Percentiles rank a stretch among this genome's conserved stretches.
phyloP scores from a whole-genome alignment of 129 eudicot genomes.

The Helianthus tuberosus region DNA sequence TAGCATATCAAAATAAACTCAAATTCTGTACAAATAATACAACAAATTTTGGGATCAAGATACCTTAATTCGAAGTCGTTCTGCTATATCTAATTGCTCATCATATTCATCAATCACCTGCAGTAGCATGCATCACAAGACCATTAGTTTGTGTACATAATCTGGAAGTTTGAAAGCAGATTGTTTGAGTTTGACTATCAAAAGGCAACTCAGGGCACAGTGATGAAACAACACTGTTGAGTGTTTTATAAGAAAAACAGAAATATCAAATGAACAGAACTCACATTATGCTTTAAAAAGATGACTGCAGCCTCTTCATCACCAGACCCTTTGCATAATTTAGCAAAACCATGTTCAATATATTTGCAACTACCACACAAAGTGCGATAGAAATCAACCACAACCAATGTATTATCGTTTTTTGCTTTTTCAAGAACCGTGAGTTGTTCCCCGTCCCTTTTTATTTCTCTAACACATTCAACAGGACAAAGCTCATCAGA shows the following conservation, averaged over 20 bases:
- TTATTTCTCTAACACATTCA: slow-evolving; percentile 88
- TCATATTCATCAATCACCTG: slow-evolving; percentile 94
- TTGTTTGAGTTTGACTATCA: slow-evolving; percentile 18
- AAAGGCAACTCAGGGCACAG: background rate
- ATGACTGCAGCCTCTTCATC: slow-evolving; percentile 74
- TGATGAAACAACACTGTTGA: background rate
- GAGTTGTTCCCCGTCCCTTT: slow-evolving; percentile 65
- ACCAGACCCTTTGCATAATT: slow-evolving; percentile 86
- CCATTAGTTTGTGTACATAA: background rate
- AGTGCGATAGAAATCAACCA: slow-evolving; percentile 90
- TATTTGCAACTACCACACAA: slow-evolving; percentile 97
- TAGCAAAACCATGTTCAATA: slow-evolving; percentile 84
- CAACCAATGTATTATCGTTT: slow-evolving; percentile 53
- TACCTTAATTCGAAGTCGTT: too few species aligned
- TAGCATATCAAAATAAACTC: too few species aligned
- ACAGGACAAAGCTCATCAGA: slow-evolving; percentile 85
- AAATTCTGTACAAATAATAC: too few species aligned
- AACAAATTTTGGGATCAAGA: too few species aligned
- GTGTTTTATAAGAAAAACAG: background rate
- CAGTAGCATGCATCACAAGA: slow-evolving; percentile 15
- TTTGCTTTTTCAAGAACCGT: slow-evolving; percentile 66
- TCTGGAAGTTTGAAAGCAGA: background rate
- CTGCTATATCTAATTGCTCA: slow-evolving; percentile 89
- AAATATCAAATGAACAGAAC: slow-evolving; percentile 25
- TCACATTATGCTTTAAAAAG: slow-evolving; percentile 84